These are phyloP conservation scores for Codiaeum variegatum DNA, from an alignment of 441 rosid species.

Conservation along the genomic window DNA sequence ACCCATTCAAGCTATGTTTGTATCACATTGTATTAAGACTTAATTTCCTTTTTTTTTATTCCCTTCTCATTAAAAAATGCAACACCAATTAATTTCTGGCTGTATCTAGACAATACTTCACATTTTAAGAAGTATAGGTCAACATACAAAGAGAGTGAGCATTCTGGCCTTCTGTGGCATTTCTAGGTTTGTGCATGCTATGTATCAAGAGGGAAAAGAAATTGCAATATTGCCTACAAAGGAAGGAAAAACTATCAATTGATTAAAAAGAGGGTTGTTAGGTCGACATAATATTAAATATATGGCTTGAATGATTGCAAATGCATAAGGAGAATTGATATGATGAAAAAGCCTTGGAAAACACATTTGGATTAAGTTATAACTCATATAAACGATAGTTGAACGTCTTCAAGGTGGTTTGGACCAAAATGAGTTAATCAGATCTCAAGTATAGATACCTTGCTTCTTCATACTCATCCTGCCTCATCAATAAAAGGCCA, in stretches of 20 bases:
- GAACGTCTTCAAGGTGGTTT: constrained; percentile 1
- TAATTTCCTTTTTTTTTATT: background rate
- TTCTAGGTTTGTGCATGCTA: background rate
- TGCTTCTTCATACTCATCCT: constrained; percentile 88
- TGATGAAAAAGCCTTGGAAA: constrained; percentile 1
- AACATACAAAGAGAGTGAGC: background rate
- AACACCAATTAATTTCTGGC: background rate
- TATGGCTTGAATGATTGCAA: background rate
- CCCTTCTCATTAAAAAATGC: too few relatives aligned
- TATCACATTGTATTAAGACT: background rate
- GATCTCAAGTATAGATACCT: constrained; percentile 43
- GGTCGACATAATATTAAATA: too few relatives aligned
- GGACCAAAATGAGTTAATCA: constrained; percentile 10
- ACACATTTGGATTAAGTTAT: constrained; percentile 4
- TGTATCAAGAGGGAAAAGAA: constrained; percentile 2
- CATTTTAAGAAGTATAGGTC: constrained; percentile 1
- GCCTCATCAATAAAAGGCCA: constrained; percentile 91
- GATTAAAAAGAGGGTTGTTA: background rate
- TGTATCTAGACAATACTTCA: background rate
- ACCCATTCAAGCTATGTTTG: background rate
- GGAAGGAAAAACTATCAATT: background rate
- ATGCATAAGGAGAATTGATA: background rate
- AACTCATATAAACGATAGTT: background rate
- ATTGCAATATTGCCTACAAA: constrained; percentile 4
- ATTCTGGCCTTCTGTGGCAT: constrained; percentile 6